Percentiles rank a stretch among this genome's conserved stretches.
Conservation (phyloP, 257 asterid species). For the Leptodermis oblonga region DNA sequence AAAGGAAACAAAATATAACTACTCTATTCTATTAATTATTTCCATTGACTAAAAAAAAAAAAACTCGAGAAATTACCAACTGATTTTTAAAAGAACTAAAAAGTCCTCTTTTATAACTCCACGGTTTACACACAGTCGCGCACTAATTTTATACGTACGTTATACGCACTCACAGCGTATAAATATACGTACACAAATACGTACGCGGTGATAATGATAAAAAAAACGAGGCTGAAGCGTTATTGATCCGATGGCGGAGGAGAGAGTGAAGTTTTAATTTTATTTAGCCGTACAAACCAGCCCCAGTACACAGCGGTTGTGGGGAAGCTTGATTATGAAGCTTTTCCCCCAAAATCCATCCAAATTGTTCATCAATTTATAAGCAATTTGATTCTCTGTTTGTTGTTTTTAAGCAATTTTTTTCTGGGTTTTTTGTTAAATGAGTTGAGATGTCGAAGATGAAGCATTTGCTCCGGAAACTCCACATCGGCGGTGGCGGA, state of each 20-base stretch:
- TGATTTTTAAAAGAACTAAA: too few species aligned
- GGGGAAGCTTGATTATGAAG: constrained; percentile 7
- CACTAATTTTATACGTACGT: too few species aligned
- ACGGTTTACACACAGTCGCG: too few species aligned
- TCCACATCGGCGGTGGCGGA: constrained; percentile 65
- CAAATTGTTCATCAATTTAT: not conserved
- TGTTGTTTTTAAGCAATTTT: not conserved
- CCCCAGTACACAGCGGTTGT: not conserved
- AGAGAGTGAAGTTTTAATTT: not conserved
- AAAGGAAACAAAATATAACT: too few species aligned
- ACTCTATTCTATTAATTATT: too few species aligned
- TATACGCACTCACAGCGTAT: too few species aligned
- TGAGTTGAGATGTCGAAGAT: constrained; percentile 85
- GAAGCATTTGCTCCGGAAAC: constrained; percentile 90
- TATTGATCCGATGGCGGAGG: constrained; percentile 2
- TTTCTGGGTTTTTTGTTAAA: constrained; percentile 24
- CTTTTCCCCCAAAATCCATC: not conserved
- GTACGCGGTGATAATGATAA: not conserved
- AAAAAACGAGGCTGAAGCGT: constrained; percentile 2
- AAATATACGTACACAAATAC: not conserved
- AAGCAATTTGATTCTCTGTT: not conserved
- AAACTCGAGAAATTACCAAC: too few species aligned
- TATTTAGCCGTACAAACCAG: constrained; percentile 1
- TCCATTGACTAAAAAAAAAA: too few species aligned
- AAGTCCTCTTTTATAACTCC: too few species aligned